phyloP scores from a whole-genome alignment of 1,284 basidiomycete genomes.

The Anthracocystis setariae region DNA sequence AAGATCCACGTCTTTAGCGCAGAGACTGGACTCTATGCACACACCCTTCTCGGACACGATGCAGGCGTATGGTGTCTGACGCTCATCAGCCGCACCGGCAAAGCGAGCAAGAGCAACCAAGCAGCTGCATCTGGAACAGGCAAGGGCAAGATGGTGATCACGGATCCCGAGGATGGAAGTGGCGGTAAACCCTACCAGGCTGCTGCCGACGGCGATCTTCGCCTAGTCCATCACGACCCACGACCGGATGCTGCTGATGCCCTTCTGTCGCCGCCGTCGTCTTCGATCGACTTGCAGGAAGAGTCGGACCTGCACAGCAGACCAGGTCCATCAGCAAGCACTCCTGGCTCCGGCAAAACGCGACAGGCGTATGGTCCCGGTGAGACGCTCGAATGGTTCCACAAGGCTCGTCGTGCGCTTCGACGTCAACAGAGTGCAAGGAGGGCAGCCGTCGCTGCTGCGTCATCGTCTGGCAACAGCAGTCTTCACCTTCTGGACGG shows the following conservation, averaged over 20 bases:
- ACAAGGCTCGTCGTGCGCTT: slow-evolving; percentile 47
- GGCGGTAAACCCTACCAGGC: slow-evolving; percentile 48
- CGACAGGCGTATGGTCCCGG: slow-evolving; percentile 28
- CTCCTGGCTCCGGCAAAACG: slow-evolving; percentile 21
- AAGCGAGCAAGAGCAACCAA: slow-evolving; percentile 8
- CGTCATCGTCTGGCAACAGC: slow-evolving; percentile 2
- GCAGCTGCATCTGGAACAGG: slow-evolving; percentile 12
- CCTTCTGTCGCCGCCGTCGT: slow-evolving; percentile 27
- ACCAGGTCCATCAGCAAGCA: slow-evolving; percentile 19
- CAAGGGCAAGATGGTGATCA: slow-evolving; percentile 53
- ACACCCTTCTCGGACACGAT: slow-evolving; percentile 85
- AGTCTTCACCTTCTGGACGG: slow-evolving; percentile 9
- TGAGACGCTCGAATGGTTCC: slow-evolving; percentile 56
- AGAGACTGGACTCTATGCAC: slow-evolving; percentile 78
- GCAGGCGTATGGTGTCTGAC: slow-evolving; percentile 92
- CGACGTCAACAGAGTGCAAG: slow-evolving; percentile 36
- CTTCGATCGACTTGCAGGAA: slow-evolving; percentile 21
- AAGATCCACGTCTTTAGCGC: slow-evolving; percentile 89
- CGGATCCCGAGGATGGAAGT: slow-evolving; percentile 46
- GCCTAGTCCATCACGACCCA: slow-evolving; percentile 54
- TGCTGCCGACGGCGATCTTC: slow-evolving; percentile 48
- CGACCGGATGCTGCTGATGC: slow-evolving; percentile 45
- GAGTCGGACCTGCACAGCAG: slow-evolving; percentile 17
- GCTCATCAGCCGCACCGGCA: slow-evolving; percentile 70
- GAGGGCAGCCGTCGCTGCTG: slow-evolving; percentile 11